These are phyloP conservation scores for Hebeloma cylindrosporum DNA, from an alignment of 768 basidiomycete species.

Conservation along the genomic window DNA sequence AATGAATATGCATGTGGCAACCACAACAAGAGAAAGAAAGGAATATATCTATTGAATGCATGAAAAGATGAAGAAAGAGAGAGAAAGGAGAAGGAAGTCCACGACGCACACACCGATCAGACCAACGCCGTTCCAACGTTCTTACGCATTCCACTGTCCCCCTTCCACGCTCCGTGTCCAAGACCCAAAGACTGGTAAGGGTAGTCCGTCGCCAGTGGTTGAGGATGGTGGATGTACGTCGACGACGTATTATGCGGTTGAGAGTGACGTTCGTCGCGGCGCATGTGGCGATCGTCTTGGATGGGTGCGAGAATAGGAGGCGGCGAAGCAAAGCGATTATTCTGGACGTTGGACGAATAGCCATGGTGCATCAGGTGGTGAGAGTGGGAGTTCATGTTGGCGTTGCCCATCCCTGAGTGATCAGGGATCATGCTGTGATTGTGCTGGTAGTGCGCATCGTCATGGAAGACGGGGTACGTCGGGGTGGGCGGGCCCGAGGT, in stretches of 20 bases:
- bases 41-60: not conserved
- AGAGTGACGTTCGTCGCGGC: conserved; percentile 31
- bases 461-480: conserved; percentile 47
- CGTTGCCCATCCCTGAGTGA: conserved; percentile 18
- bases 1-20: not conserved
- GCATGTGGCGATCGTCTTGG: conserved; percentile 39
- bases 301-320: conserved; percentile 59
- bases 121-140: conserved; percentile 40
- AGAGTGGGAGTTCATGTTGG: conserved; percentile 17
- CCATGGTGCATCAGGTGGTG: conserved; percentile 12
- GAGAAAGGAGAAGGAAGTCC: conserved; percentile 8
- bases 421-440: conserved; percentile 28
- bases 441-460: conserved; percentile 44
- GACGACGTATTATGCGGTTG: conserved; percentile 27
- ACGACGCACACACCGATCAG: conserved; percentile 23
- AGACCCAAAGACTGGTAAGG: conserved; percentile 39
- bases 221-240: conserved; percentile 45
- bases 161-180: conserved; percentile 46
- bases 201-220: conserved; percentile 38
- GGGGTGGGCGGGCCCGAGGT: conserved; percentile 45
- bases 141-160: conserved; percentile 44
- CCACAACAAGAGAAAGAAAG: not conserved
- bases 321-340: conserved; percentile 45
- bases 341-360: conserved; percentile 6
- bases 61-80: conserved; percentile 3